Evolutionary conservation across 2,329 filamentous ascomycete species (phyloP).

Genomic region (Endothia cerciana): DNA sequence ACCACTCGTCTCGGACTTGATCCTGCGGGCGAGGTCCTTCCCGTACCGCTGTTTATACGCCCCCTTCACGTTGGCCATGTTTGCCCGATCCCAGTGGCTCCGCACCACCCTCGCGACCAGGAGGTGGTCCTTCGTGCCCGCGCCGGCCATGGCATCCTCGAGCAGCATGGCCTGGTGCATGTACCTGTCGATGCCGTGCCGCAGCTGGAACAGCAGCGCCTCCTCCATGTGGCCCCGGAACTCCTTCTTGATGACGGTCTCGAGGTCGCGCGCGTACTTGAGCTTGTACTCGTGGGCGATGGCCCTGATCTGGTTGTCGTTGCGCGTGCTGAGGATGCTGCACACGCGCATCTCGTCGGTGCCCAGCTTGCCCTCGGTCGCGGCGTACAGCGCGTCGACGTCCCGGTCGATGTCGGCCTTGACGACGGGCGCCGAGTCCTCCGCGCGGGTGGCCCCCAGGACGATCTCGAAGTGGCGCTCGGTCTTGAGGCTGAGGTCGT

Average conservation of each 20-base stretch:
- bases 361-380: constrained; percentile 73
- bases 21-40: constrained; percentile 67
- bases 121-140: constrained; percentile 84
- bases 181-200: constrained; percentile 76
- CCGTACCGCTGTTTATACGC: constrained; percentile 76
- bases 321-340: constrained; percentile 74
- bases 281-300: constrained; percentile 76
- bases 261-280: constrained; percentile 71
- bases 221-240: constrained; percentile 94
- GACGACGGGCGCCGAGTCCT: constrained; percentile 76
- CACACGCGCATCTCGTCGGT: constrained; percentile 80
- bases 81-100: constrained; percentile 78
- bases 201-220: constrained; percentile 79
- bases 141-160: constrained; percentile 85
- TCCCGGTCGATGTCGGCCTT: constrained; percentile 76
- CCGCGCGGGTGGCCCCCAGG: constrained; percentile 71
- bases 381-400: constrained; percentile 74
- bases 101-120: constrained; percentile 79
- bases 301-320: constrained; percentile 81
- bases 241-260: constrained; percentile 74
- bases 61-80: constrained; percentile 76
- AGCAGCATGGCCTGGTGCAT: constrained; percentile 81
- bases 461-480: constrained; percentile 85
- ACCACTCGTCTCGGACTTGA: constrained; percentile 82
- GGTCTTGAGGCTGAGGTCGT: constrained; percentile 85